A percentile compares a stretch with the other conserved stretches of the same genome.
These are phyloP conservation scores for Westerdykella sp. DNA, from an alignment of 2,329 filamentous ascomycete species.

Conservation along the genomic window DNA sequence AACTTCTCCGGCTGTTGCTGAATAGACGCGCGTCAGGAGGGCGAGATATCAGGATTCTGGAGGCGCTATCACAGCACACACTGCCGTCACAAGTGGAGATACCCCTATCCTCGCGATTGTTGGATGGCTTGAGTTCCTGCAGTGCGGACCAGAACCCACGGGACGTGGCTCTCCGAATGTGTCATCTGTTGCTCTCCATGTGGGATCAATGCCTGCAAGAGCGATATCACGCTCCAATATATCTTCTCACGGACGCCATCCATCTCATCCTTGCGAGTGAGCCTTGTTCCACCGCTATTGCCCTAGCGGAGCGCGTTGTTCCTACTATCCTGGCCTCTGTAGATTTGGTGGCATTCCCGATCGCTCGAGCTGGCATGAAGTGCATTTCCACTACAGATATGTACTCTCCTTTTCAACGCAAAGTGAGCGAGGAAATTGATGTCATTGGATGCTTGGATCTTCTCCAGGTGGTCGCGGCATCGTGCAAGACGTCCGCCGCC, in stretches of 20 bases:
- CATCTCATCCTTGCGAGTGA: slow-evolving; percentile 59
- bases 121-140: slow-evolving; percentile 59
- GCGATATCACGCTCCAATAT: slow-evolving; percentile 56
- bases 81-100: slow-evolving; percentile 53
- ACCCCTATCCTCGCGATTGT: slow-evolving; percentile 61
- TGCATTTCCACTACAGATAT: slow-evolving; percentile 15
- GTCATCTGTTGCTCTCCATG: slow-evolving; percentile 56
- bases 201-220: slow-evolving; percentile 65
- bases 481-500: slow-evolving; percentile 45
- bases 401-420: slow-evolving; percentile 35
- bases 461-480: slow-evolving; percentile 57
- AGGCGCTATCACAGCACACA: slow-evolving; percentile 57
- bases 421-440: slow-evolving; percentile 55
- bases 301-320: slow-evolving; percentile 53
- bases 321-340: slow-evolving; percentile 42
- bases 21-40: slow-evolving; percentile 54
- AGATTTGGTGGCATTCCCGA: slow-evolving; percentile 51
- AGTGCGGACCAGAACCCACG: slow-evolving; percentile 45
- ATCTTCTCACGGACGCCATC: slow-evolving; percentile 59
- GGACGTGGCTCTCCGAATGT: slow-evolving; percentile 58
- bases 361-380: slow-evolving; percentile 32
- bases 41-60: slow-evolving; percentile 56
- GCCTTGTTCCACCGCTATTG: slow-evolving; percentile 52
- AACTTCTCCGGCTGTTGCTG: slow-evolving; percentile 55
- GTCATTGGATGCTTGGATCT: slow-evolving; percentile 59